Evolutionary conservation across 345 rosid genomes (phyloP), one percentile per base, ranked within the genome.

Genomic region (Microthlaspi erraticum): DNA sequence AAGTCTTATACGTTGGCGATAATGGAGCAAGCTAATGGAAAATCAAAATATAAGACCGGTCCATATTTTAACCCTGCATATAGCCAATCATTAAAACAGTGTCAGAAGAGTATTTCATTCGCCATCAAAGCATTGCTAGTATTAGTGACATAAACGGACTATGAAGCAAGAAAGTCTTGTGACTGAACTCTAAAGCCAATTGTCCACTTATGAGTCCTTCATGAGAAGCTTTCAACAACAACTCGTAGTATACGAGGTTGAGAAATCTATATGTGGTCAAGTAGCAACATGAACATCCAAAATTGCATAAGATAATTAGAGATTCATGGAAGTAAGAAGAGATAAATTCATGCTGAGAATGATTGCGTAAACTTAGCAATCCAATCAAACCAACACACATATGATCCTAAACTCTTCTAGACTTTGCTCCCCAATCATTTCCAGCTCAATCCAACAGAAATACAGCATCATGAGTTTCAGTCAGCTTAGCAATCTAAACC

Each of bases 1-100:
- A 66, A 52, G 3, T 17, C 23, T 3, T 45, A 36, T 46, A 37
- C 50, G 38, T 49, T 44, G 2, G 16, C 33, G 2, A 20, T 49
- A 52, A 43, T 9, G 7, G 55, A 63, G 8, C 46, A 63, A 48
- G 65, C 71, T 69, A 56, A 19, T 32, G 9, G 45, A 56, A 39
- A 2, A 18, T 63, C 33, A 70, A 56, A 62, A 32, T 45, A 63
- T 10, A 63, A 38, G 79, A 63, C 12, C 2, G 71, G 37, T 68
- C 64, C 69, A 73, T 74, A 31, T 18, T 55, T 26, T 1, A 16
- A 48, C 19, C 72, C 68, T 74, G 68, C 62, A 41, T 63, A 67
- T 60, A 67, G 6, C 10, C 36, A 60, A 23, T 42, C 39, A 74
- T 34, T 41, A 51, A 51, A 58, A 41, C 39, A 58, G 1, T 18